These are phyloP conservation scores for Aureobasidium sp. DNA, from an alignment of 2,329 filamentous ascomycete species.

Conservation along the genomic window DNA sequence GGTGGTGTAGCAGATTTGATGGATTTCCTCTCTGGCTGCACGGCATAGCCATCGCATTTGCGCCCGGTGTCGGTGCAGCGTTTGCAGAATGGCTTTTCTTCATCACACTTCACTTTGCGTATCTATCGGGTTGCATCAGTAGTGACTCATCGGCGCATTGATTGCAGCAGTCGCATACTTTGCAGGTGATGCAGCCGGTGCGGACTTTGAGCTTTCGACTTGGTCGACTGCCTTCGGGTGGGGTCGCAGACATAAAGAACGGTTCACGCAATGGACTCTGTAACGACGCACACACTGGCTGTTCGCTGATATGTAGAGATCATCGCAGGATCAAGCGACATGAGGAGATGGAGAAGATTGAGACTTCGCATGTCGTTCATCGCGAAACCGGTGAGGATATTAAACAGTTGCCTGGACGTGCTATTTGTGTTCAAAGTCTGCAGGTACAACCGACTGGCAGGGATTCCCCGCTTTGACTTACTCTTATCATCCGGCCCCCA, in stretches of 20 bases:
- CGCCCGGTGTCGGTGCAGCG: slow-evolving; percentile 48
- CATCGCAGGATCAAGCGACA: not conserved
- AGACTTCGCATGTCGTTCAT: not conserved
- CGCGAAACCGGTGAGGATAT: not conserved
- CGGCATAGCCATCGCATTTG: slow-evolving; percentile 47
- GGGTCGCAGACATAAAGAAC: not conserved
- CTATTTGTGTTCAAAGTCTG: not conserved
- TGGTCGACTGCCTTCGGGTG: not conserved
- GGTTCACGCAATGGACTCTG: not conserved
- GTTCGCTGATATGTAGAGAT: not conserved
- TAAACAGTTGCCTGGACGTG: not conserved
- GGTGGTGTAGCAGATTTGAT: not conserved
- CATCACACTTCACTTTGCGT: slow-evolving; percentile 50
- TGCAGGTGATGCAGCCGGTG: slow-evolving; percentile 49
- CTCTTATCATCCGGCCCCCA: not conserved
- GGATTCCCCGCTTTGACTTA: not conserved
- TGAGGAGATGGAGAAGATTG: not conserved
- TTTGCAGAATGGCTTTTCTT: slow-evolving; percentile 44
- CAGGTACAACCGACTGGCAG: not conserved
- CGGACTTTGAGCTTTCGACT: slow-evolving; percentile 9
- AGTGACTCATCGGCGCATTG: too few relatives aligned
- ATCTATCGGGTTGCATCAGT: slow-evolving; percentile 29
- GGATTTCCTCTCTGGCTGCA: not conserved
- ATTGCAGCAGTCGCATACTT: slow-evolving; percentile 29
- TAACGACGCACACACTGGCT: not conserved